Base-by-base conservation (phyloP, 2,329 filamentous ascomycete species). In the Drechmeria coniospora region DNA sequence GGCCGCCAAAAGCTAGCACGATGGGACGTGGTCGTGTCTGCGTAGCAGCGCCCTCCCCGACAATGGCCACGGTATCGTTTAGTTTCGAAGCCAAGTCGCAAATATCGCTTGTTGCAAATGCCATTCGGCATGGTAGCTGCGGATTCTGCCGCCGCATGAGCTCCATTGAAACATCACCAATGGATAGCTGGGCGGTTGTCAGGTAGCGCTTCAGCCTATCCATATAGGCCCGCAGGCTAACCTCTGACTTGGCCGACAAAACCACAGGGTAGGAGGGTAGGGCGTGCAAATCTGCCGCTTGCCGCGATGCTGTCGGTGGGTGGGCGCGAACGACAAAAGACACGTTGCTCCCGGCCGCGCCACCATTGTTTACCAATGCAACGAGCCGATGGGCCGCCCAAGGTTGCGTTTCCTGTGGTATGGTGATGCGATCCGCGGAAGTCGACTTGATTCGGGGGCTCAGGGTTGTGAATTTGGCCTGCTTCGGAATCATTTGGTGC, bases 331-430 rank as follows among this genome's bases (percentile, higher is more conserved):
- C n/a, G n/a, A 11, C 14, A 14, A 35, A 20, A 8, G 48, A 40
- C 4, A 45, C 40, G 23, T 56, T 56, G 20, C 40, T 45, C 1
- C 53, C 52, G 5, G 49, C 40, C 2, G 53, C 52, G 6, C 53
- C 53, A 21, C 52, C 55, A 23, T 42, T 54, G 31, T 51, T 56
- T 15, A 56, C 33, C 3, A 41, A 34, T 3, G 50, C 50, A 4
- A 41, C 28, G 2, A 38, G 43, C 1, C 27, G 23, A 8, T 9
- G 18, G 2, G 29, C 27, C 6, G 38, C 18, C 46, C 43, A 55
- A 18, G 31, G 21, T 2, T 13, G 6, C 5, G 33, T 5, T 12
- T 20, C 15, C 0, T 15, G 29, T 3, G 34, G 20, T 16, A 44
- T 33, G 2, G n/a, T 23, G 18, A 43, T 32, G 2, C 33, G 32